Base-by-base conservation (phyloP, 306 rosid genomes). In the Rosa persica region DNA sequence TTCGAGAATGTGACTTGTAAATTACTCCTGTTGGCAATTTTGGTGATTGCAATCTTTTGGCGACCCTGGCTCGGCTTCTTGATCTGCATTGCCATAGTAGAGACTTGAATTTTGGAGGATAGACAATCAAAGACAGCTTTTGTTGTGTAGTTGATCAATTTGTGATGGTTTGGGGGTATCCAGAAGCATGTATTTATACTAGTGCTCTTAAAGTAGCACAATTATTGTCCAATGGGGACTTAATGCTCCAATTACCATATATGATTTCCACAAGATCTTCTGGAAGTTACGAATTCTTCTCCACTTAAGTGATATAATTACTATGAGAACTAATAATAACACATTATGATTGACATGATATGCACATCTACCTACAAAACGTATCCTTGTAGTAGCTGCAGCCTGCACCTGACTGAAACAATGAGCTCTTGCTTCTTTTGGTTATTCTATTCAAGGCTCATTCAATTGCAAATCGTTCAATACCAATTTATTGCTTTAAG, bases 1-100 rank as follows among this genome's bases (percentile, higher is more conserved):
- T 54, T 73, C 2, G 77, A 73, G 77, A 54, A 73, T 38, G 66
- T 73, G 38, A 73, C 67, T 54, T 54, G 38, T 39, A 73, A 39
- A 4, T 73, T 54, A 12, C 77, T 54, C 61, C 49, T 54, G 51
- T 54, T 54, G 8, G 47, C 0, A 4, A 73, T 54, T 73, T 52
- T 73, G 48, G 67, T 8, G 3, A 73, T 54, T 12, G 30, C 77
- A 20, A 54, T 73, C 67, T 73, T 72, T 54, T 73, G 46, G 27
- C 48, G 34, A 73, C 76, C 65, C 48, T 34, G 48, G 17, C 20
- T 20, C 22, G 36, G 49, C 19, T 17, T 52, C 77, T 71, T 46
- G 55, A 15, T 73, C 38, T 36, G 22, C 77, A 54, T 72, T 42
- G 9, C 76, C 62, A 49, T 72, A 0, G 76, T 52, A 16, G 49